Conservation (phyloP, 1,139 yeast species). For the Protomyces pachydermus region DNA sequence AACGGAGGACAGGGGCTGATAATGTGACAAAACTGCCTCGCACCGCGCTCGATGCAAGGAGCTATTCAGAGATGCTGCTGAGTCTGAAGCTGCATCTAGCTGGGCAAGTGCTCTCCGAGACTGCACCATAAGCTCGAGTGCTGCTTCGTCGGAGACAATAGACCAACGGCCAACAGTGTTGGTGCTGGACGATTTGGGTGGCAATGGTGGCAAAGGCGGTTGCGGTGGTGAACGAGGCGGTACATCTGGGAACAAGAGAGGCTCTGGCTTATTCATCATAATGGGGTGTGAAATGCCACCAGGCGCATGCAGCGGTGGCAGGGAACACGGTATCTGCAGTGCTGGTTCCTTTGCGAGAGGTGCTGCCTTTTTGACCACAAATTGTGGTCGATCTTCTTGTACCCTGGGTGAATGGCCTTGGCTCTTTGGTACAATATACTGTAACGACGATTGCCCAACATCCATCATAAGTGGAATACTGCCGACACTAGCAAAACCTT, state of each 20-base stretch:
- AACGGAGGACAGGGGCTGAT: not conserved
- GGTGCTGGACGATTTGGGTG: not conserved
- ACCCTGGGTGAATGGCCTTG: too few species aligned
- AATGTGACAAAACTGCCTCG: not conserved
- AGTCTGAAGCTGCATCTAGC: not conserved
- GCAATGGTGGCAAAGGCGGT: not conserved
- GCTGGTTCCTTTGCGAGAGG: not conserved
- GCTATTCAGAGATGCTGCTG: not conserved
- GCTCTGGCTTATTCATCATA: not conserved
- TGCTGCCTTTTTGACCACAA: not conserved
- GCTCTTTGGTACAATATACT: too few species aligned
- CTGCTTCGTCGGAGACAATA: not conserved
- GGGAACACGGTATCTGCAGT: not conserved
- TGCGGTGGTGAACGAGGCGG: not conserved
- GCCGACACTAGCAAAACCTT: not conserved
- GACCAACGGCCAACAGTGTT: not conserved
- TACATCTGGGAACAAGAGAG: not conserved
- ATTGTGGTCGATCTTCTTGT: not conserved
- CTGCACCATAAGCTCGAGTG: not conserved
- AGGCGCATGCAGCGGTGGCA: too few species aligned
- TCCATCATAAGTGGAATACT: not conserved
- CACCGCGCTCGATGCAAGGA: not conserved
- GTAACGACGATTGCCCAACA: too few species aligned
- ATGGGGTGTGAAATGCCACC: too few species aligned
- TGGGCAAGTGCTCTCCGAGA: not conserved